A percentile compares a stretch with the other conserved stretches of the same genome.
These are phyloP conservation scores for Avicennia marina DNA, from an alignment of 257 asterid genomes.

Conservation along the genomic window DNA sequence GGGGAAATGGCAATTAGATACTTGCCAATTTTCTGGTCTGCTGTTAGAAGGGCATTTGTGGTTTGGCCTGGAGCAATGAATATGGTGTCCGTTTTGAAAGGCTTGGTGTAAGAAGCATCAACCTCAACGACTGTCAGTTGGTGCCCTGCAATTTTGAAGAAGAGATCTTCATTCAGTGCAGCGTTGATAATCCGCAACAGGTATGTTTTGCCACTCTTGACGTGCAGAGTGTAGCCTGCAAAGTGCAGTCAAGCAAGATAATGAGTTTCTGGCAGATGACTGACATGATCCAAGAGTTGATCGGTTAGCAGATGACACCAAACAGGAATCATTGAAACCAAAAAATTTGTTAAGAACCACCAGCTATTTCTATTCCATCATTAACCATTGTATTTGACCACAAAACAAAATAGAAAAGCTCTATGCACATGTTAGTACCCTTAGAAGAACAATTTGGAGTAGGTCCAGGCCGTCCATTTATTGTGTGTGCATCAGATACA, in stretches of 20 bases:
- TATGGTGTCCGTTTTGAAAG: slow-evolving; percentile 58
- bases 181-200: slow-evolving; percentile 62
- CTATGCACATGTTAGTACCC: slow-evolving; percentile 41
- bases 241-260: neutral
- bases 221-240: slow-evolving; percentile 52
- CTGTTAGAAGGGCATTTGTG: slow-evolving; percentile 45
- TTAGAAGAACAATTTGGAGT: slow-evolving; percentile 55
- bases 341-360: too few relatives aligned
- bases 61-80: slow-evolving; percentile 82
- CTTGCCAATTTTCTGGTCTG: slow-evolving; percentile 41
- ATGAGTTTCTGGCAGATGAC: neutral
- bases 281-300: neutral
- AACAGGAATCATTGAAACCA: too few relatives aligned
- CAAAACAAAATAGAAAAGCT: neutral
- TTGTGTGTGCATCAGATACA: slow-evolving; percentile 77
- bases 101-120: slow-evolving; percentile 59
- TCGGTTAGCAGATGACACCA: neutral
- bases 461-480: slow-evolving; percentile 66
- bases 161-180: slow-evolving; percentile 62
- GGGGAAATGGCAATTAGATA: slow-evolving; percentile 57
- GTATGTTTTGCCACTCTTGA: slow-evolving; percentile 58
- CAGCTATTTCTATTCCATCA: too few relatives aligned
- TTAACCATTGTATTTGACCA: neutral
- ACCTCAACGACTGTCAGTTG: slow-evolving; percentile 56
- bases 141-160: slow-evolving; percentile 70